Evolutionary conservation across 371 early-diverging fungal genomes (phyloP).

Genomic region (Mucor racemosus): DNA sequence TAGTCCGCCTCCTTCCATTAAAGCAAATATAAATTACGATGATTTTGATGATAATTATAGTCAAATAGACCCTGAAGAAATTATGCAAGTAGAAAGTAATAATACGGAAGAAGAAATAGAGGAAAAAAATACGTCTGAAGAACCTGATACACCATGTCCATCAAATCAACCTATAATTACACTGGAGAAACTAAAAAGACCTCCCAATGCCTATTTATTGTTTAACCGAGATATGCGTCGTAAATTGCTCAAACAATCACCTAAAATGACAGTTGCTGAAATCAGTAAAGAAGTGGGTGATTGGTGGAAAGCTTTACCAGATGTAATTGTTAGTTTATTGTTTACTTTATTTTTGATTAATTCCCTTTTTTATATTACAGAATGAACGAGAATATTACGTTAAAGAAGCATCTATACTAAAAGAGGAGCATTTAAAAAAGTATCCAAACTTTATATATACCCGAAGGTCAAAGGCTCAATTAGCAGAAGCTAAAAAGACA

Average conservation of each 20-base stretch:
- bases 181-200: constrained; percentile 51
- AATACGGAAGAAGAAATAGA: constrained; percentile 5
- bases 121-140: neutral
- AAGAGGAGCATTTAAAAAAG: constrained; percentile 64
- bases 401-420: constrained; percentile 54
- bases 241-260: constrained; percentile 54
- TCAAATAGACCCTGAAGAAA: neutral
- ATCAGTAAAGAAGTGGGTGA: constrained; percentile 64
- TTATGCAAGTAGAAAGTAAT: neutral
- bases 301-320: constrained; percentile 53
- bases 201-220: constrained; percentile 69
- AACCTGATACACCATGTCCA: constrained; percentile 3
- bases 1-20: constrained; percentile 12
- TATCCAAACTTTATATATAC: constrained; percentile 70
- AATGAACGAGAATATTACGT: constrained; percentile 44
- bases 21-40: neutral
- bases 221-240: constrained; percentile 66
- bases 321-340: constrained; percentile 20
- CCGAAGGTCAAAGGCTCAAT: constrained; percentile 67
- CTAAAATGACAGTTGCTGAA: constrained; percentile 62
- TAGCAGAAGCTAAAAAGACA: constrained; percentile 40
- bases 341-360: neutral
- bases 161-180: neutral
- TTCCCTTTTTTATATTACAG: constrained; percentile 17
- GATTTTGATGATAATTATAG: neutral